phyloP scores from a whole-genome alignment of 2,329 filamentous ascomycete genomes.

The Parascedosporium putredinis region DNA sequence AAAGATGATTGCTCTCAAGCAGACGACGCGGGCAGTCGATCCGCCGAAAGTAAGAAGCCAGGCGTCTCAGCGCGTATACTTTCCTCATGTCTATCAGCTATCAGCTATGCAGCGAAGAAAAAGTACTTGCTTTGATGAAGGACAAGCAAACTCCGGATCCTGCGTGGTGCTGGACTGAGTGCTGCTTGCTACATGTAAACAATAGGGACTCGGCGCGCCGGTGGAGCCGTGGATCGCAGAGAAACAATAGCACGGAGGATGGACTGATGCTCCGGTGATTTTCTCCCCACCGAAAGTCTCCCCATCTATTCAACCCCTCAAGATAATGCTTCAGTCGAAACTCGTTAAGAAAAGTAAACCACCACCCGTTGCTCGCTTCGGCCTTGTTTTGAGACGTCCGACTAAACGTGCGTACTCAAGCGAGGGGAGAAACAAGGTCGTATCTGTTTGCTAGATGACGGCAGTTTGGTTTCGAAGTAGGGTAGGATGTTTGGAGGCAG shows the following conservation, averaged over 20 bases:
- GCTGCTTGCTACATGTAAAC: too few species aligned
- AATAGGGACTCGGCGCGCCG: not conserved
- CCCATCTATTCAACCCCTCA: not conserved
- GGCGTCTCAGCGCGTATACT: not conserved
- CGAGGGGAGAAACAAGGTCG: conserved; percentile 1
- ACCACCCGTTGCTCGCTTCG: not conserved
- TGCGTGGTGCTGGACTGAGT: too few species aligned
- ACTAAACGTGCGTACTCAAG: not conserved
- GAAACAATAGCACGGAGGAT: not conserved
- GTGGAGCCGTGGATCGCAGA: not conserved
- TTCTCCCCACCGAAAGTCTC: not conserved
- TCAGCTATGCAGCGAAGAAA: too few species aligned
- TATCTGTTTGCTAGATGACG: not conserved
- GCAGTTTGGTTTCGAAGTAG: conserved; percentile 4
- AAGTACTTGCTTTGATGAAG: too few species aligned
- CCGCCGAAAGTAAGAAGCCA: conserved; percentile 4
- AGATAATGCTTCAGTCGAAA: conserved; percentile 1
- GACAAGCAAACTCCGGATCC: too few species aligned
- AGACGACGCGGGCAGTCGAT: conserved; percentile 1
- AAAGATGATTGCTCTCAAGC: not conserved
- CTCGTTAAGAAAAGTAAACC: not conserved
- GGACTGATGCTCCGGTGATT: not conserved
- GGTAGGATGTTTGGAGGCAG: not conserved
- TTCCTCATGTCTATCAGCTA: not conserved
- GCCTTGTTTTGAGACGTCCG: not conserved